A percentile compares a stretch with the other conserved stretches of the same genome.
These are phyloP conservation scores for Lolium perenne DNA, from an alignment of 176 grass and related monocot species.

Conservation along the genomic window DNA sequence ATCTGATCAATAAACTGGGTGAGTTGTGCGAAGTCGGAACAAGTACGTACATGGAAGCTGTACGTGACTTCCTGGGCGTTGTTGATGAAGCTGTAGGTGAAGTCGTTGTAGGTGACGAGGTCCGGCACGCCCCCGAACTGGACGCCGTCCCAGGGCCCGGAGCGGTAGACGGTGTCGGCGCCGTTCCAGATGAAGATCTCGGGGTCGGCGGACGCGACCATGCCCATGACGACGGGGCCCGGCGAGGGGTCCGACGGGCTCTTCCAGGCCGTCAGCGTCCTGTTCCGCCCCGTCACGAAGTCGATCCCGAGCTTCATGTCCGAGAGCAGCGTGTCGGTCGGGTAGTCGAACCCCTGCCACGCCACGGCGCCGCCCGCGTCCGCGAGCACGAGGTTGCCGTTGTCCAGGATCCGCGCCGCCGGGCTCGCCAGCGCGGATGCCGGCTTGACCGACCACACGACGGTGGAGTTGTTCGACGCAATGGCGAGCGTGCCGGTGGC, in stretches of 20 bases:
- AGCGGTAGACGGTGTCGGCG: constrained; percentile 44
- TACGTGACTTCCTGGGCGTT: constrained; percentile 53
- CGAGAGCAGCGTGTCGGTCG: constrained; percentile 69
- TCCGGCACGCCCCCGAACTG: constrained; percentile 71
- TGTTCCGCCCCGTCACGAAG: constrained; percentile 39
- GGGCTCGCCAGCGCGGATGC: constrained; percentile 34
- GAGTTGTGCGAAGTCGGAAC: background rate
- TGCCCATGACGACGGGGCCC: constrained; percentile 47
- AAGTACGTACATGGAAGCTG: constrained; percentile 48
- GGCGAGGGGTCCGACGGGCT: constrained; percentile 55
- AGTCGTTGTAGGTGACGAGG: constrained; percentile 45
- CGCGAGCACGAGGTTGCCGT: constrained; percentile 51
- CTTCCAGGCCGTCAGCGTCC: constrained; percentile 67
- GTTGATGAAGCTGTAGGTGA: constrained; percentile 63
- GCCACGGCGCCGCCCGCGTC: constrained; percentile 25
- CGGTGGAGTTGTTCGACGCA: constrained; percentile 24
- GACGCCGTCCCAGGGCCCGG: constrained; percentile 59
- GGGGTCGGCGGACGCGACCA: constrained; percentile 57
- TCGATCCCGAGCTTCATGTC: constrained; percentile 71
- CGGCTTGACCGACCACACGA: constrained; percentile 50
- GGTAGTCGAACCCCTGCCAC: constrained; percentile 80
- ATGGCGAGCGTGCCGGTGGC: constrained; percentile 50
- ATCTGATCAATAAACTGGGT: too few species aligned
- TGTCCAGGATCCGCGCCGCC: constrained; percentile 46
- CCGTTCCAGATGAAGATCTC: constrained; percentile 62